Conservation (phyloP, 257 asterid genomes). For the Nicotiana tomentosiformis region DNA sequence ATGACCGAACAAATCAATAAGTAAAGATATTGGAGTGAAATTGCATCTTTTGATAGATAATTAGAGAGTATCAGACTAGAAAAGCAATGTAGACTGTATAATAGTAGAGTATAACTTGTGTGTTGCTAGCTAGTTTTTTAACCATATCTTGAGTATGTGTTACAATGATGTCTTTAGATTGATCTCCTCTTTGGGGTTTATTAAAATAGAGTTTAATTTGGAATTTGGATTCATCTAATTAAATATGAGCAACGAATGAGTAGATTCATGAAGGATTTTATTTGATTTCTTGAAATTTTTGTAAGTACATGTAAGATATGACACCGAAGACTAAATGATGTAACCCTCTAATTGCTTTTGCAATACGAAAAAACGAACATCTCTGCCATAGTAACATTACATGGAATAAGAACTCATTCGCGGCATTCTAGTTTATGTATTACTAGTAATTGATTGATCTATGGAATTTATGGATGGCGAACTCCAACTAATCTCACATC, state of each 20-base stretch:
- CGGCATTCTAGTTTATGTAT: neutral
- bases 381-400: neutral
- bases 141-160: neutral
- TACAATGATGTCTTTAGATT: neutral
- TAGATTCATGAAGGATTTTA: neutral
- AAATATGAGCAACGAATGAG: neutral
- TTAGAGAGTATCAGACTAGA: neutral
- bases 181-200: neutral
- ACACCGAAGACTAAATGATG: neutral
- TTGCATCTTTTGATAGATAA: neutral
- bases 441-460: neutral
- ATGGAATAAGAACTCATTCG: neutral
- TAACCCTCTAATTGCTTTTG: conserved; percentile 9
- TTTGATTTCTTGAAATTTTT: neutral
- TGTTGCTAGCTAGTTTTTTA: neutral
- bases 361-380: neutral
- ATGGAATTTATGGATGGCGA: conserved; percentile 13
- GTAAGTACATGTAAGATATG: neutral
- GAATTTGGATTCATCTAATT: neutral
- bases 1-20: too few relatives aligned
- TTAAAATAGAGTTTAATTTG: neutral
- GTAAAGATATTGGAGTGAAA: too few relatives aligned
- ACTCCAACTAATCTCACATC: conserved; percentile 52
- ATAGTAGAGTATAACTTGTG: neutral
- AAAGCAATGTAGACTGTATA: neutral